Percentiles rank a stretch among this genome's conserved stretches.
These are phyloP conservation scores for Coprinellus micaceus DNA, from an alignment of 768 basidiomycete genomes.

Conservation along the genomic window DNA sequence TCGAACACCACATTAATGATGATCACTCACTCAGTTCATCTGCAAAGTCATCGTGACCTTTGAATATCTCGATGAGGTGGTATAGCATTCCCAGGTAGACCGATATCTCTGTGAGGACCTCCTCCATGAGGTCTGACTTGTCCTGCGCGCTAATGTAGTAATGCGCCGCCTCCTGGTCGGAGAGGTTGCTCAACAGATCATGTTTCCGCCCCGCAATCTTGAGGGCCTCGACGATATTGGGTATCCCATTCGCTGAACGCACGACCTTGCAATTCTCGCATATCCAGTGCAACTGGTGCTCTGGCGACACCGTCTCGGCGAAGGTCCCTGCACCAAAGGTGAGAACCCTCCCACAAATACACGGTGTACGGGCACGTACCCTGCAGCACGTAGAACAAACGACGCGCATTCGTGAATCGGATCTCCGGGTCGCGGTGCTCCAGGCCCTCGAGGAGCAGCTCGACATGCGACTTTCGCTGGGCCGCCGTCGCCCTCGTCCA, in stretches of 20 bases:
- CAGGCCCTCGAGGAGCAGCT: slow-evolving; percentile 78
- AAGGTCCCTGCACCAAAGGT: slow-evolving; percentile 63
- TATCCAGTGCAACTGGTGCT: slow-evolving; percentile 94
- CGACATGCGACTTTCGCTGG: slow-evolving; percentile 69
- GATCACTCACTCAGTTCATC: slow-evolving; percentile 85
- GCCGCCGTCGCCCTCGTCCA: slow-evolving; percentile 71
- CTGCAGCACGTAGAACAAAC: slow-evolving; percentile 89
- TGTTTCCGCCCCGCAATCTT: slow-evolving; percentile 88
- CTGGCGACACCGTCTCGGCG: slow-evolving; percentile 85
- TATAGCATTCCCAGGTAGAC: slow-evolving; percentile 95
- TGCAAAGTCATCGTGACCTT: slow-evolving; percentile 90
- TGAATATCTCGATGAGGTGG: slow-evolving; percentile 90
- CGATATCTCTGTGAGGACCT: slow-evolving; percentile 87
- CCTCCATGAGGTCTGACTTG: slow-evolving; percentile 78
- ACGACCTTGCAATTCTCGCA: slow-evolving; percentile 90
- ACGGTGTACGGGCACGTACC: slow-evolving; percentile 41
- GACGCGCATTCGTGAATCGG: slow-evolving; percentile 81
- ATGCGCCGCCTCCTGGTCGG: slow-evolving; percentile 70
- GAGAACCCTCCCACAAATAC: not conserved
- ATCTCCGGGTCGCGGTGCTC: slow-evolving; percentile 84
- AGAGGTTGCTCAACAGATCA: slow-evolving; percentile 73
- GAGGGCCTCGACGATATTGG: slow-evolving; percentile 79
- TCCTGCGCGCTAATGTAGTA: slow-evolving; percentile 69
- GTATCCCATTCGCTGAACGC: slow-evolving; percentile 77
- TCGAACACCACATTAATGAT: not conserved